Conservation (phyloP, 345 rosid genomes). For the Gossypium turneri region DNA sequence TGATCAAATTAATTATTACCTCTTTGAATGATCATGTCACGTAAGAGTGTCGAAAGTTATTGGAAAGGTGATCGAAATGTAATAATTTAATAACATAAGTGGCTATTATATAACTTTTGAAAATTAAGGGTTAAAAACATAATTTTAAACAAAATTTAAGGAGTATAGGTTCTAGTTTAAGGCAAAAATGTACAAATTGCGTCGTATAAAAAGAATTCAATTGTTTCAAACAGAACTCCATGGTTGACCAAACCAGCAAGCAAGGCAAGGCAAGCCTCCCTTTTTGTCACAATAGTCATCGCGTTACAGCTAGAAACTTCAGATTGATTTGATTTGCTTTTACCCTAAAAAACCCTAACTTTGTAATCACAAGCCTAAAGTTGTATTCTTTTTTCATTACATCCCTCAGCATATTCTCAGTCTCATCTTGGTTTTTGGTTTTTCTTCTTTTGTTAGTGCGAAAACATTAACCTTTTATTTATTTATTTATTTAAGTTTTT, state of each 20-base stretch:
- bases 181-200: neutral
- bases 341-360: neutral
- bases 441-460: neutral
- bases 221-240: neutral
- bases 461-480: neutral
- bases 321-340: neutral
- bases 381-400: conserved; percentile 1
- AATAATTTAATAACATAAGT: too few species aligned
- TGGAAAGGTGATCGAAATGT: too few species aligned
- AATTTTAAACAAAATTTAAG: too few species aligned
- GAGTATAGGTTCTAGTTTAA: too few species aligned
- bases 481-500: neutral
- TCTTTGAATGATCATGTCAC: too few species aligned
- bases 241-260: neutral
- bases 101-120: too few species aligned
- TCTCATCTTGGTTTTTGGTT: conserved; percentile 12
- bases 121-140: too few species aligned
- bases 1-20: too few species aligned
- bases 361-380: neutral
- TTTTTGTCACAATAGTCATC: neutral
- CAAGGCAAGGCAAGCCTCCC: neutral
- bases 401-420: neutral
- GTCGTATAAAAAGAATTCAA: neutral
- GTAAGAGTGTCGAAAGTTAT: too few species aligned
- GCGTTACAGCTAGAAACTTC: conserved; percentile 9